A percentile compares a stretch with the other conserved stretches of the same genome.
phyloP scores from a whole-genome alignment of 257 asterid genomes.

The Solanum raphanifolium region DNA sequence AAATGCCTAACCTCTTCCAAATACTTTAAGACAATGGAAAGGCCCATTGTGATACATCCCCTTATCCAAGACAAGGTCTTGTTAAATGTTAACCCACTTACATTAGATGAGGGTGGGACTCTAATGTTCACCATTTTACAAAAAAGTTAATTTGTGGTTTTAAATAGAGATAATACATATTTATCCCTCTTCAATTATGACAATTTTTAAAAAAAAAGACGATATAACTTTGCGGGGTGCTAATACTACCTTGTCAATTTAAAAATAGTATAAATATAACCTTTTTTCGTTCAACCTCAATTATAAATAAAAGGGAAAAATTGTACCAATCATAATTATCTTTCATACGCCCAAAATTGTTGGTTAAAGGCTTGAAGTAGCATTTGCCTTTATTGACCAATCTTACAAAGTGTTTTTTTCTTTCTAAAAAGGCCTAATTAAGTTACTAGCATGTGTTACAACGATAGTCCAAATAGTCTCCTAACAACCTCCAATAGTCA shows the following conservation, averaged over 20 bases:
- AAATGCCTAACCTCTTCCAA: background rate
- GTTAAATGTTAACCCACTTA: background rate
- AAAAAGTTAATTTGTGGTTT: background rate
- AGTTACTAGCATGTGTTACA: background rate
- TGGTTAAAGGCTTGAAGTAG: background rate
- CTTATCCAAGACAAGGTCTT: background rate
- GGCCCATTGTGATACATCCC: background rate
- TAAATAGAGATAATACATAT: background rate
- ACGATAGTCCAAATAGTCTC: background rate
- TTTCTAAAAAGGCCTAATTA: background rate
- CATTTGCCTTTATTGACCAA: background rate
- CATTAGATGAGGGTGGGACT: background rate
- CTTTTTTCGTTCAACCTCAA: background rate
- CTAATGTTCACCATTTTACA: background rate
- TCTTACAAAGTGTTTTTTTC: background rate
- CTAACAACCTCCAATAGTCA: background rate
- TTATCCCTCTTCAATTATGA: background rate
- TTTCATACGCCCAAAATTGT: background rate
- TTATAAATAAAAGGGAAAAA: background rate
- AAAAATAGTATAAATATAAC: too few relatives aligned
- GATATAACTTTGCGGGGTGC: too few relatives aligned
- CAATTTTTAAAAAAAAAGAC: too few relatives aligned
- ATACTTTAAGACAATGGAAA: background rate
- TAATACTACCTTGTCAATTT: background rate
- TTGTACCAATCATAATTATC: background rate